Percentiles rank a stretch among this genome's conserved stretches.
Evolutionary conservation across 139 green algal genomes (phyloP).

Genomic region (Haematococcus lacustris): DNA sequence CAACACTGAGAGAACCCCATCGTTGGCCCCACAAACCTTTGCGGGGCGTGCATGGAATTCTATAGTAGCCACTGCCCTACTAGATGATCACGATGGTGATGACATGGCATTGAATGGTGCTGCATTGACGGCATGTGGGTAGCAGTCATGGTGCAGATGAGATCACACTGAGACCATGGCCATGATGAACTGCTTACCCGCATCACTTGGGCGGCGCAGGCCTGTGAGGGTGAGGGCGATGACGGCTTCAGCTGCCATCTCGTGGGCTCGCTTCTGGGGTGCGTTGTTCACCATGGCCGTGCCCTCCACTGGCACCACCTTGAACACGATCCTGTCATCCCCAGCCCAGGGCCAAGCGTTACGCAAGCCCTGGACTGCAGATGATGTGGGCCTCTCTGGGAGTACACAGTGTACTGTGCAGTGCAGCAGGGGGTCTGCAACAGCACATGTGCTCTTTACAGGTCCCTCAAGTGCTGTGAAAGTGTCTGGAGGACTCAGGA

Average conservation of each 20-base stretch:
- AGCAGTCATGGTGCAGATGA: no score
- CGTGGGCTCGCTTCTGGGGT: slow-evolving; percentile 44
- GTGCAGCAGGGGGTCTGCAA: not conserved
- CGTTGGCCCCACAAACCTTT: no score
- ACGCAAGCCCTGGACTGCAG: not conserved
- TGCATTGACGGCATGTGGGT: no score
- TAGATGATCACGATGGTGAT: no score
- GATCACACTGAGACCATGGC: no score
- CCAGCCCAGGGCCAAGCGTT: slow-evolving; percentile 8
- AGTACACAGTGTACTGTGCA: not conserved
- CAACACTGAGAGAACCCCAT: no score
- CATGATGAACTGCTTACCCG: no score
- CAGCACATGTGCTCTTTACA: not conserved
- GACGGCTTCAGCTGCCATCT: slow-evolving; percentile 72
- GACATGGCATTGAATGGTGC: no score
- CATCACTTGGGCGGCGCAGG: no score
- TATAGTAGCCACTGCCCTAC: no score
- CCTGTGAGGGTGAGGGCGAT: slow-evolving; percentile 67
- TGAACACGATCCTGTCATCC: slow-evolving; percentile 52
- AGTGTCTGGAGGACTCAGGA: not conserved
- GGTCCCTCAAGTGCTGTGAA: not conserved
- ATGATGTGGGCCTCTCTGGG: not conserved
- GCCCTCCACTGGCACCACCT: slow-evolving; percentile 94
- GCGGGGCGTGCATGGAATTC: no score
- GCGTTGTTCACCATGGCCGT: slow-evolving; percentile 66